phyloP scores from a whole-genome alignment of 805 yeast species.

The Dipodascopsis uninucleata region DNA sequence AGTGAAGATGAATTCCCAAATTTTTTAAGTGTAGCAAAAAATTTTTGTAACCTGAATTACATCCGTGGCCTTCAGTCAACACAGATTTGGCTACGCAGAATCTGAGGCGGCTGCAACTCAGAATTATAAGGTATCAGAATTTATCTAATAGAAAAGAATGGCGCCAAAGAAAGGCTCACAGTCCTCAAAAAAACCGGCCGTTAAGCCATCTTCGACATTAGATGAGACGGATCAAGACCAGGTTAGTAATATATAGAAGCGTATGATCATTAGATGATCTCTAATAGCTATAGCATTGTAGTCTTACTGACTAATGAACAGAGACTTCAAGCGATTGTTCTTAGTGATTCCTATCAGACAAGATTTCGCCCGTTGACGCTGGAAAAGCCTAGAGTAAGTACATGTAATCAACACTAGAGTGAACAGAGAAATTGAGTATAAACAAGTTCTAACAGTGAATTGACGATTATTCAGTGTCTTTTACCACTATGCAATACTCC shows the following conservation, averaged over 20 bases:
- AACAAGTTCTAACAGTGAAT: too few species aligned
- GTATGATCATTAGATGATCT: not conserved
- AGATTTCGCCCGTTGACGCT: conserved; percentile 90
- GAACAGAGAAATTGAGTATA: not conserved
- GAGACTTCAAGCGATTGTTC: conserved; percentile 86
- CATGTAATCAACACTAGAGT: not conserved
- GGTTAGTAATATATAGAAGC: not conserved
- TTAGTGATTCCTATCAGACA: conserved; percentile 89
- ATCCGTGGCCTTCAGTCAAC: too few species aligned
- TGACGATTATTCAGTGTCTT: conserved; percentile 51
- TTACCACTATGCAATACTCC: conserved; percentile 92
- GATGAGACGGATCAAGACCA: not conserved
- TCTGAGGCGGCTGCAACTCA: too few species aligned
- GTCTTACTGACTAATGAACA: conserved; percentile 30
- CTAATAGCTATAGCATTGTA: too few species aligned
- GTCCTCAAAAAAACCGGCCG: conserved; percentile 2
- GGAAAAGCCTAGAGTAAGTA: conserved; percentile 61
- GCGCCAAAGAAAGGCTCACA: conserved; percentile 17
- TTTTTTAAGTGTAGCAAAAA: not conserved
- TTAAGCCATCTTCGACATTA: not conserved
- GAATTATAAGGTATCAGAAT: not conserved
- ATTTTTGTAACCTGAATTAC: too few species aligned
- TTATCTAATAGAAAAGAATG: conserved; percentile 7
- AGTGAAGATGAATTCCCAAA: not conserved
- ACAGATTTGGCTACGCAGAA: too few species aligned